Conservation (phyloP, 2,329 filamentous ascomycete species). For the Fusarium sp. region DNA sequence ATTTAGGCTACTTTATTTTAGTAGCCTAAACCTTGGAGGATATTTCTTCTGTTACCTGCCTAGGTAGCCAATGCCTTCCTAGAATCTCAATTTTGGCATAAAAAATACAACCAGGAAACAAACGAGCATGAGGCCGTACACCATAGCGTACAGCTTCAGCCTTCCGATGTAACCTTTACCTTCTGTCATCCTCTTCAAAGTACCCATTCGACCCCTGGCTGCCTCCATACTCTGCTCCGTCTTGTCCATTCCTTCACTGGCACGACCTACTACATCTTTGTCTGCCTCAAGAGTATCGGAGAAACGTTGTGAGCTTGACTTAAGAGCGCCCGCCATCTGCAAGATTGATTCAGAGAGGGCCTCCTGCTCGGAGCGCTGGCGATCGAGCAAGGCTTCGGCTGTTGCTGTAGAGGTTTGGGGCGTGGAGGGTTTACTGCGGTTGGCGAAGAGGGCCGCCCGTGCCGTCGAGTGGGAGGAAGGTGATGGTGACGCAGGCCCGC, state of each 20-base stretch:
- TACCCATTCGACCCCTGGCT: conserved; percentile 81
- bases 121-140: conserved; percentile 82
- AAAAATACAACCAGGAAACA: conserved; percentile 85
- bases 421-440: conserved; percentile 51
- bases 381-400: conserved; percentile 78
- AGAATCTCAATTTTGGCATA: conserved; percentile 89
- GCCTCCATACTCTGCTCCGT: conserved; percentile 81
- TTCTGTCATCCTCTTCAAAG: conserved; percentile 82
- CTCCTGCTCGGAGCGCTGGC: conserved; percentile 86
- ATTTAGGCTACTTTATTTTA: no score
- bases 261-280: conserved; percentile 76
- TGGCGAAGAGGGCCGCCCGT: conserved; percentile 59
- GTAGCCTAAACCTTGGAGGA: no score
- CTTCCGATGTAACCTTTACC: conserved; percentile 88
- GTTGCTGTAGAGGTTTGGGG: conserved; percentile 60
- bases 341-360: conserved; percentile 84
- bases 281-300: conserved; percentile 75
- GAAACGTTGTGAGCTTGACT: conserved; percentile 79
- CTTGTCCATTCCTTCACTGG: conserved; percentile 79
- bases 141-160: conserved; percentile 85
- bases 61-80: conserved; percentile 27
- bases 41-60: no score
- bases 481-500: conserved; percentile 35
- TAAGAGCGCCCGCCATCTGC: conserved; percentile 80
- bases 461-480: conserved; percentile 50